phyloP scores from a whole-genome alignment of 1,284 basidiomycete species.

The Trichosporon asahii region DNA sequence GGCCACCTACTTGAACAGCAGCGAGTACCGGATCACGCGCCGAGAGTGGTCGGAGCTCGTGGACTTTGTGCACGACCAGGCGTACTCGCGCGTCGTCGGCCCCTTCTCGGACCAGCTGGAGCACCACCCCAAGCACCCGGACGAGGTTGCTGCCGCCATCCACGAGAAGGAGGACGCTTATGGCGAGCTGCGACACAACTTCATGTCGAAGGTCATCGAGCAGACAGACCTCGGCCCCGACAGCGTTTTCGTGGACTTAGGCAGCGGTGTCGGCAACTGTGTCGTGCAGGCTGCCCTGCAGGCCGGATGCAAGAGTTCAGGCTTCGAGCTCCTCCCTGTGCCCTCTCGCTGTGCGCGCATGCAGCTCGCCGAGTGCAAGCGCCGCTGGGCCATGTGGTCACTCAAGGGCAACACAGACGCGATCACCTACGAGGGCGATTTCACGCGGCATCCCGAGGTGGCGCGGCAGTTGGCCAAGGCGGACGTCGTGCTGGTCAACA shows the following conservation, averaged over 20 bases:
- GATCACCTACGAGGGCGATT: slow-evolving; percentile 56
- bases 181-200: slow-evolving; percentile 48
- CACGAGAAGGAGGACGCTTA: slow-evolving; percentile 49
- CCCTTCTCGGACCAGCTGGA: slow-evolving; percentile 54
- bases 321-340: slow-evolving; percentile 57
- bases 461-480: slow-evolving; percentile 51
- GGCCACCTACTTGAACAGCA: slow-evolving; percentile 27
- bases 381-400: slow-evolving; percentile 57
- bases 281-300: slow-evolving; percentile 58
- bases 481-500: slow-evolving; percentile 59
- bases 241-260: slow-evolving; percentile 56
- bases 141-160: slow-evolving; percentile 43
- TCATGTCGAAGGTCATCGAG: slow-evolving; percentile 48
- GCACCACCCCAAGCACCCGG: slow-evolving; percentile 47
- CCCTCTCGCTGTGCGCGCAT: slow-evolving; percentile 53
- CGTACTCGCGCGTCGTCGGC: slow-evolving; percentile 57
- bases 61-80: slow-evolving; percentile 55
- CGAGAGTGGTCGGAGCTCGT: slow-evolving; percentile 53
- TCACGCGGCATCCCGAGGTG: slow-evolving; percentile 48
- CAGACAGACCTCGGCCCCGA: slow-evolving; percentile 43
- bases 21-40: slow-evolving; percentile 28
- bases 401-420: slow-evolving; percentile 51
- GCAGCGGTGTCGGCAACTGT: slow-evolving; percentile 59
- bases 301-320: slow-evolving; percentile 54
- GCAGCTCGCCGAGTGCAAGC: slow-evolving; percentile 55